Evolutionary conservation across 805 yeast genomes (phyloP), one percentile per base, ranked within the genome.

Genomic region (Hemisphaericaspora nanyangensis): DNA sequence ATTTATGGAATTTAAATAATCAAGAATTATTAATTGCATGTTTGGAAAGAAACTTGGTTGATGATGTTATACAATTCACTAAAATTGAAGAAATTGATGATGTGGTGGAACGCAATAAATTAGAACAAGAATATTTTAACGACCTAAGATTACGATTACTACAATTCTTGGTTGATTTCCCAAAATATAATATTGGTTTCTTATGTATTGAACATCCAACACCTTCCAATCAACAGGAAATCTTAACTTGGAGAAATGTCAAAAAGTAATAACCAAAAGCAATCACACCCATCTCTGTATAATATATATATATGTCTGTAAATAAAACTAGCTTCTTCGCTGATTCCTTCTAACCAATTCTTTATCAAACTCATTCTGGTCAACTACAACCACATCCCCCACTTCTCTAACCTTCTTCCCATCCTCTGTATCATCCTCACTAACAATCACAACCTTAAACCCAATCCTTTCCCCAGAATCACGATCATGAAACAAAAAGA

Each of bases 401-500:
- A 22, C 31, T 5, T 10, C 3, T 29, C 12, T 16, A 3, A 17
- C 11, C 12, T 17, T 2, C 12, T 29, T 29, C 8, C 11, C 31
- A 17, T 18, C 34, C 28, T 28, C 32, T 10, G 12, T 10, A 16
- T 16, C 22, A 2, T 26, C 59, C 48, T 83, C 89, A 37, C 68
- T 64, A 18, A 83, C 65, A 11, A 63, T 55, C 3, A 83, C 27
- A 5, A 26, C 74, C 31, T 56, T 59, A 51, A 77, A 85, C 2
- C 79, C 74, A 49, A 85, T 61, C 35, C 60, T 69, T 31, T 79
- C 79, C 10, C 68, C 60, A 13, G 76, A 64, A 5, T 66, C 63
- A 17, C 61, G 72, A 55, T 87, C 95, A 39, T 74, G 70, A 47
- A 88, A 81, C 15, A 88, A 63, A 50, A 78, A 78, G 5, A 89